These are phyloP conservation scores for Coffea eugenioides DNA, from an alignment of 257 asterid genomes.

Conservation along the genomic window DNA sequence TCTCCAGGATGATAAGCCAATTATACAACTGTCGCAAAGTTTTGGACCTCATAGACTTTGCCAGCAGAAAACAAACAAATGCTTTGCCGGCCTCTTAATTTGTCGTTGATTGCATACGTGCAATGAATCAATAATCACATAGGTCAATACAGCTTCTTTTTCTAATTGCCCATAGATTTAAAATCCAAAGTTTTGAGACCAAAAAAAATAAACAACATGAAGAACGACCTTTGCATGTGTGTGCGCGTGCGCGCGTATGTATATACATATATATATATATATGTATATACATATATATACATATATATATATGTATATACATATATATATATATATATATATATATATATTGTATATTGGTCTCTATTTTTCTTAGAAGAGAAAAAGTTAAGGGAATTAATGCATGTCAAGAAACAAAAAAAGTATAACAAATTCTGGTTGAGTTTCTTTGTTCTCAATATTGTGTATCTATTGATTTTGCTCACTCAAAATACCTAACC, in stretches of 20 bases:
- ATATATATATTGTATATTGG: neutral
- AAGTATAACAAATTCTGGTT: too few species aligned
- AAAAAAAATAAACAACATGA: neutral
- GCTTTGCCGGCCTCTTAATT: neutral
- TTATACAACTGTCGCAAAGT: neutral
- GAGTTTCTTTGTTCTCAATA: neutral
- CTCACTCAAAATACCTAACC: neutral
- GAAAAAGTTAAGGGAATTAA: neutral
- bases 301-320: too few species aligned
- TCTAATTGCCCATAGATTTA: too few species aligned
- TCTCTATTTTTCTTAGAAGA: too few species aligned
- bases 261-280: too few species aligned
- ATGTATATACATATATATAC: too few species aligned
- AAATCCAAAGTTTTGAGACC: too few species aligned
- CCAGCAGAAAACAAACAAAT: neutral
- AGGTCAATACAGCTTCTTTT: too few species aligned
- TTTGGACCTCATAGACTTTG: constrained; percentile 10
- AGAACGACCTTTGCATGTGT: neutral
- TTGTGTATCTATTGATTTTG: neutral
- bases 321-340: too few species aligned
- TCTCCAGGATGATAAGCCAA: neutral
- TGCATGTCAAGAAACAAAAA: neutral
- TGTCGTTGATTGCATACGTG: neutral
- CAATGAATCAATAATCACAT: neutral
- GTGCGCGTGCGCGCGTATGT: too few species aligned